Percentiles rank a stretch among this genome's conserved stretches.
These are phyloP conservation scores for Cryptosporidium meleagridis DNA, from an alignment of 169 alveolate species.

Conservation along the genomic window DNA sequence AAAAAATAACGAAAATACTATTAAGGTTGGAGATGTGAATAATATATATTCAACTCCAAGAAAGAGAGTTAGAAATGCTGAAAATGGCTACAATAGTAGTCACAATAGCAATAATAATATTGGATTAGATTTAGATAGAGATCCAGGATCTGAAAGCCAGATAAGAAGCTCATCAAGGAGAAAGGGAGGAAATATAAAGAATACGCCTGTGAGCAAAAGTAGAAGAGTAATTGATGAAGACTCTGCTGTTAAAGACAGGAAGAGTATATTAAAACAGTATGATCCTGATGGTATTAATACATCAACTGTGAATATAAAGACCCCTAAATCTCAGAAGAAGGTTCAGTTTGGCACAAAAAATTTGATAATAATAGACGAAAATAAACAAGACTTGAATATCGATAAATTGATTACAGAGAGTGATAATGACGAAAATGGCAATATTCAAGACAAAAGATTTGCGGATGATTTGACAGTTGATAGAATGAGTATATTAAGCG, in stretches of 20 bases:
- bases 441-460: background rate
- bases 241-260: conserved; percentile 42
- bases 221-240: conserved; percentile 7
- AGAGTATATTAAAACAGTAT: conserved; percentile 63
- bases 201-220: conserved; percentile 12
- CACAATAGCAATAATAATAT: background rate
- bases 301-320: conserved; percentile 43
- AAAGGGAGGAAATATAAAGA: conserved; percentile 13
- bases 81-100: background rate
- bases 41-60: conserved; percentile 50
- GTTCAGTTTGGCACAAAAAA: conserved; percentile 60
- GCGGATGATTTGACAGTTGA: background rate
- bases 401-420: conserved; percentile 1
- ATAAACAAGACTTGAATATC: conserved; percentile 9
- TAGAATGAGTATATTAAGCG: conserved; percentile 67
- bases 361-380: conserved; percentile 50
- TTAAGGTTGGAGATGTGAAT: background rate
- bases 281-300: conserved; percentile 62
- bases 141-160: background rate
- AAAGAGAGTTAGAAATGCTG: background rate
- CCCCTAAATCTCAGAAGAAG: conserved; percentile 72
- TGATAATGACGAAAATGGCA: background rate
- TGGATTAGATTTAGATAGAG: background rate
- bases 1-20: background rate
- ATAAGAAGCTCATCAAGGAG: conserved; percentile 29